A percentile compares a stretch with the other conserved stretches of the same genome.
Evolutionary conservation across 2,329 filamentous ascomycete genomes (phyloP).

Genomic region (Rachicladosporium sp.): DNA sequence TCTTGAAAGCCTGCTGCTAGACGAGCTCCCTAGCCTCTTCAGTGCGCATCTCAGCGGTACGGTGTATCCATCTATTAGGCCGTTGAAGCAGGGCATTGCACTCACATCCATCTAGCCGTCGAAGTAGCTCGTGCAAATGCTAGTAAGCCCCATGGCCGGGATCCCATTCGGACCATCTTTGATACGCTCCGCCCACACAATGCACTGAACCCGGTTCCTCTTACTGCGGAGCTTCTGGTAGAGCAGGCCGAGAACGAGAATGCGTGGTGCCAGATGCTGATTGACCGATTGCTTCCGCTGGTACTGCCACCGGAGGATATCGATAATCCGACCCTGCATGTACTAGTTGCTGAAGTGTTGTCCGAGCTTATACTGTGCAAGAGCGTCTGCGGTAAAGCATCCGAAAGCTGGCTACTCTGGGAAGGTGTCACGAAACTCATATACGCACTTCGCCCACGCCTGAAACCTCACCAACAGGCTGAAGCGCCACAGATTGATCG

Average conservation of each 20-base stretch:
- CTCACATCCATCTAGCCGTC: background rate
- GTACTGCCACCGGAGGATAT: slow-evolving; percentile 87
- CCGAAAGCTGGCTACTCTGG: slow-evolving; percentile 81
- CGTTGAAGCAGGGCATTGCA: background rate
- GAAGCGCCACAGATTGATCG: slow-evolving; percentile 25
- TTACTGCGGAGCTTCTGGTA: slow-evolving; percentile 27
- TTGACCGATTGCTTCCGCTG: slow-evolving; percentile 67
- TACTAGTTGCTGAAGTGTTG: slow-evolving; percentile 75
- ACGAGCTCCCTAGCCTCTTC: slow-evolving; percentile 75
- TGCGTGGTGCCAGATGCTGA: slow-evolving; percentile 76
- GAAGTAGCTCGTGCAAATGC: too few species aligned
- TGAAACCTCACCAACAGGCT: slow-evolving; percentile 16
- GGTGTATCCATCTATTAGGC: background rate
- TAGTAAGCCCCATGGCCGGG: background rate
- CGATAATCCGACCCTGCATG: slow-evolving; percentile 71
- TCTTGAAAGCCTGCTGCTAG: slow-evolving; percentile 67
- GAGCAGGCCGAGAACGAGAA: slow-evolving; percentile 66
- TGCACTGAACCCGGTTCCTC: slow-evolving; percentile 65
- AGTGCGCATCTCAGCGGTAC: slow-evolving; percentile 69
- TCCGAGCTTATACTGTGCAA: slow-evolving; percentile 83
- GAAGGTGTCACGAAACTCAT: slow-evolving; percentile 66
- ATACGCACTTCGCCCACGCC: slow-evolving; percentile 25
- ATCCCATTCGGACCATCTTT: slow-evolving; percentile 41
- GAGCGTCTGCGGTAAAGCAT: slow-evolving; percentile 64
- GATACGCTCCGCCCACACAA: slow-evolving; percentile 74